phyloP scores from a whole-genome alignment of 192 early-diverging fungal species.

The Coemansia reversa region DNA sequence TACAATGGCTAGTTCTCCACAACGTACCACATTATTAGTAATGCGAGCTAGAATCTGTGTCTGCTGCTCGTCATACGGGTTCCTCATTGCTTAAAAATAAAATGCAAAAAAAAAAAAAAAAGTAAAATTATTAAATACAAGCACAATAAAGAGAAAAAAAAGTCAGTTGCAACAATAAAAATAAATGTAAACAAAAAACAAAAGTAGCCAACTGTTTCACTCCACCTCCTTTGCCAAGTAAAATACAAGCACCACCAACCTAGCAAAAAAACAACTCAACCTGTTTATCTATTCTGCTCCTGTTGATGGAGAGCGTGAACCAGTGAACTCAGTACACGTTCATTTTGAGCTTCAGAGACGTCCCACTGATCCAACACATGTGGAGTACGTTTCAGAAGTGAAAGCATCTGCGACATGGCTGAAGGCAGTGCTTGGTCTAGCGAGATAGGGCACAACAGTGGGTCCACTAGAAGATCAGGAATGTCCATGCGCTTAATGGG shows the following conservation, averaged over 20 bases:
- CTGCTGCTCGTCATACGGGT: conserved; percentile 55
- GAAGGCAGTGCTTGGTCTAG: conserved; percentile 36
- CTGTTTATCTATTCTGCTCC: conserved; percentile 15
- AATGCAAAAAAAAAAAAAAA: neutral
- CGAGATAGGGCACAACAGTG: conserved; percentile 57
- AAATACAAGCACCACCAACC: neutral
- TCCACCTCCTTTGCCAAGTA: too few relatives aligned
- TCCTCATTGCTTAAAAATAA: conserved; percentile 25
- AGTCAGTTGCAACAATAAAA: neutral
- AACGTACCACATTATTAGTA: conserved; percentile 44
- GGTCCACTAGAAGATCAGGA: conserved; percentile 64
- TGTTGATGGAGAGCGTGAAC: conserved; percentile 23
- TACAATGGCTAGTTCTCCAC: neutral
- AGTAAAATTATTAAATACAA: neutral
- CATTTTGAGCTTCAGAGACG: conserved; percentile 42
- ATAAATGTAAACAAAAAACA: neutral
- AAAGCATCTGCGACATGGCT: conserved; percentile 46
- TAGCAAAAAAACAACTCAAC: neutral
- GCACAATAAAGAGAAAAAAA: conserved; percentile 8
- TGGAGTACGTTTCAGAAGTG: conserved; percentile 40
- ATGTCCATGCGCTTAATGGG: conserved; percentile 67
- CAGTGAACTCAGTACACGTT: conserved; percentile 28
- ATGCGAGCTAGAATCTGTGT: conserved; percentile 54
- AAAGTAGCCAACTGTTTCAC: neutral
- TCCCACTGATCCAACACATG: conserved; percentile 50